These are phyloP conservation scores for Escallonia rubra DNA, from an alignment of 129 eudicot species.

Conservation along the genomic window DNA sequence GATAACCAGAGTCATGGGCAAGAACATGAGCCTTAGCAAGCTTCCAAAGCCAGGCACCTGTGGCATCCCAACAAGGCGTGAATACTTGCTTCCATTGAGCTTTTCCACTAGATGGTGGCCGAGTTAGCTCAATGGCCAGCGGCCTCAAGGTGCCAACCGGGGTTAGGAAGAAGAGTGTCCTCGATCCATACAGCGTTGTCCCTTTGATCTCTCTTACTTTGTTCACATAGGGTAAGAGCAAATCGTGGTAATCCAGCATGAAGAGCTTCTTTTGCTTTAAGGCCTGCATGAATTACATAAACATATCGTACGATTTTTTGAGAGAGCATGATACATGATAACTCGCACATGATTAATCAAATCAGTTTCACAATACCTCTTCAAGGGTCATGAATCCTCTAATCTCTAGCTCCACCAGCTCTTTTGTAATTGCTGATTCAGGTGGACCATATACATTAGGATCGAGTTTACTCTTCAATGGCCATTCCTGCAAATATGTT, in stretches of 20 bases:
- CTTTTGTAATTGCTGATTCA: slow-evolving; percentile 70
- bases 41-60: slow-evolving; percentile 70
- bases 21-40: slow-evolving; percentile 80
- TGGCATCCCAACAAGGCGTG: slow-evolving; percentile 25
- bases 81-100: slow-evolving; percentile 51
- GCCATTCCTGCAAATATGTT: slow-evolving; percentile 61
- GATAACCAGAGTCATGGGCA: slow-evolving; percentile 74
- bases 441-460: slow-evolving; percentile 64
- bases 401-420: slow-evolving; percentile 44
- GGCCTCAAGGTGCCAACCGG: slow-evolving; percentile 46
- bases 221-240: slow-evolving; percentile 60
- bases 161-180: slow-evolving; percentile 68
- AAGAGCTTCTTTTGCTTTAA: slow-evolving; percentile 58
- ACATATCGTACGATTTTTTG: no score
- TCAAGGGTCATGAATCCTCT: slow-evolving; percentile 31
- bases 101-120: slow-evolving; percentile 50
- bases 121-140: slow-evolving; percentile 55
- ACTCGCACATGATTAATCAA: neutral
- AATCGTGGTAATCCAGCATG: slow-evolving; percentile 71
- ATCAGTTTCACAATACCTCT: slow-evolving; percentile 20
- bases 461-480: slow-evolving; percentile 52
- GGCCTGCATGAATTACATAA: slow-evolving; percentile 32
- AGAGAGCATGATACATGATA: no score
- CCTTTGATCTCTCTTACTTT: slow-evolving; percentile 49
- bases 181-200: slow-evolving; percentile 77